Base-by-base conservation (phyloP, 1,284 basidiomycete genomes). In the Tilletia walkeri region DNA sequence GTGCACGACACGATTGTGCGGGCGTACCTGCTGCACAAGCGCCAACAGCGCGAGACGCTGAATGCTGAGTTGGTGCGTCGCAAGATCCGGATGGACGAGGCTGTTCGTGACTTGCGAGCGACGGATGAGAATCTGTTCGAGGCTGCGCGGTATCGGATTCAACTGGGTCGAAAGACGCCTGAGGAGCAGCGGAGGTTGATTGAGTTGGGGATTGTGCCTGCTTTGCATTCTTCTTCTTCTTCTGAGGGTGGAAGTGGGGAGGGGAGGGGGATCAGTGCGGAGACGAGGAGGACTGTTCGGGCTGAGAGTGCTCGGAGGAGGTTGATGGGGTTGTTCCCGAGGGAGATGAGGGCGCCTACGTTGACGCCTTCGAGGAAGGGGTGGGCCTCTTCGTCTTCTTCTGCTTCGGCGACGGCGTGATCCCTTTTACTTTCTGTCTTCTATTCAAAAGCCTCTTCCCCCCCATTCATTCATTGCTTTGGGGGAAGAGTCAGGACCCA, bases 1-100 rank as follows among this genome's bases (percentile, higher is more conserved):
- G 93, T 93, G 0, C 93, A 98, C 86, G 89, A 93, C 77, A 98
- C 94, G 6, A 94, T 98, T 74, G 91, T 92, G 75, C 89, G 95
- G 49, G 95, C 95, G 3, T 98, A 92, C 91, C 86, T 90, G 69
- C 87, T 98, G 24, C 89, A 91, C 85, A 88, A 89, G 78, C 88
- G 93, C 47, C 89, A 91, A 78, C 78, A 89, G 70, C 88, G 93
- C 65, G 89, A 91, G 63, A 68, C 65, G 24, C 73, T 76, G 24
- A 65, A 69, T 2, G 68, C 65, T 10, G 73, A 76, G 45, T 76
- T 83, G 16, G 61, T 70, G 24, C 67, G 61, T 16, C 82, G 82
- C 66, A 74, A 79, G 16, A 68, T 70, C 4, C 72, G 73, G 49
- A 72, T 83, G 49, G 70, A 75, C 63, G 81, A 79, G 69, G 81